phyloP scores from a whole-genome alignment of 208 protist genomes.

The Strigomonas galati region DNA sequence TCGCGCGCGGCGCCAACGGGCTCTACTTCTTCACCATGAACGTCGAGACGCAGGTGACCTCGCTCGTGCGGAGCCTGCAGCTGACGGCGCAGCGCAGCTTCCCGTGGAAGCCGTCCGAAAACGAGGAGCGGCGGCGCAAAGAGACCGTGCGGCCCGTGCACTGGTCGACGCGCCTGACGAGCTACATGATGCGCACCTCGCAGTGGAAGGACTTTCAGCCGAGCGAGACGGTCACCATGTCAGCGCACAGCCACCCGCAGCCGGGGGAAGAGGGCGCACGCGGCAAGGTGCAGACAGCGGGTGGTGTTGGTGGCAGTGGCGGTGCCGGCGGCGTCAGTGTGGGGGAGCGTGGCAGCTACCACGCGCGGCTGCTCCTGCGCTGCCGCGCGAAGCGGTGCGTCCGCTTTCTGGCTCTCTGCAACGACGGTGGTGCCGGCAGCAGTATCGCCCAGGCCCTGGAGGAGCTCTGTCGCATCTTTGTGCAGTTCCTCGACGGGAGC shows the following conservation, averaged over 20 bases:
- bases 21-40: constrained; percentile 97
- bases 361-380: constrained; percentile 40
- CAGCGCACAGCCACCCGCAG: constrained; percentile 50
- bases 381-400: constrained; percentile 36
- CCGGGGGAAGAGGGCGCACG: constrained; percentile 25
- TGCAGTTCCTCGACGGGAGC: constrained; percentile 36
- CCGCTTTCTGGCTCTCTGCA: constrained; percentile 28
- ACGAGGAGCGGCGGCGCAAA: constrained; percentile 40
- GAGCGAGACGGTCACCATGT: constrained; percentile 45
- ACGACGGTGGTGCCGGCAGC: constrained; percentile 6
- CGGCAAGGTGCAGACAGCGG: constrained; percentile 22
- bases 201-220: constrained; percentile 92
- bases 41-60: constrained; percentile 64
- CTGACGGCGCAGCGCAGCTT: constrained; percentile 30
- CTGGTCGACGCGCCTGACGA: constrained; percentile 86
- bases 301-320: neutral
- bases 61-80: constrained; percentile 62
- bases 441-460: constrained; percentile 24
- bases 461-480: constrained; percentile 40
- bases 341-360: constrained; percentile 69
- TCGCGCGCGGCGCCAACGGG: constrained; percentile 60
- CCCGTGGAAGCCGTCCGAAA: constrained; percentile 55
- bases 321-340: constrained; percentile 35
- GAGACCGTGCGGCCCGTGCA: constrained; percentile 89
- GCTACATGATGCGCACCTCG: constrained; percentile 83